phyloP scores from a whole-genome alignment of 2,329 filamentous ascomycete species.

The Ophiobolus disseminans region DNA sequence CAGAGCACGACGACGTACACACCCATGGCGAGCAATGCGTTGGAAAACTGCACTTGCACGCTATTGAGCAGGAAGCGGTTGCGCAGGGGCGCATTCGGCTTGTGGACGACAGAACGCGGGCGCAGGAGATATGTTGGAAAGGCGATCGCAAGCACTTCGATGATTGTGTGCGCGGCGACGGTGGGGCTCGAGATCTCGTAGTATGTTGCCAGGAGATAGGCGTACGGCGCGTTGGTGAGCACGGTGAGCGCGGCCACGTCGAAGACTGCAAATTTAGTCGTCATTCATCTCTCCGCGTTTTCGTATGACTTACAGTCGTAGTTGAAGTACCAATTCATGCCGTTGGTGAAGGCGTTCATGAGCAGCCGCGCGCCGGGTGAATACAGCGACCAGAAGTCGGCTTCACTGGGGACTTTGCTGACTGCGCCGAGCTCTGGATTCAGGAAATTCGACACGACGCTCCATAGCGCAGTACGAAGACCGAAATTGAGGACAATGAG shows the following conservation, averaged over 20 bases:
- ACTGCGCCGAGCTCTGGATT: constrained; percentile 71
- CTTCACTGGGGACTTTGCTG: constrained; percentile 66
- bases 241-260: constrained; percentile 58
- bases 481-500: constrained; percentile 63
- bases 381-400: constrained; percentile 60
- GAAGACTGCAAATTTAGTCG: constrained; percentile 33
- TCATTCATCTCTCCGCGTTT: background rate
- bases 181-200: constrained; percentile 72
- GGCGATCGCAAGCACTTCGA: constrained; percentile 73
- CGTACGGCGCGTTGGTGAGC: constrained; percentile 76
- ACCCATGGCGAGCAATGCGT: constrained; percentile 70
- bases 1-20: constrained; percentile 80
- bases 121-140: constrained; percentile 79
- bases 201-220: constrained; percentile 78
- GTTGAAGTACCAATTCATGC: constrained; percentile 73
- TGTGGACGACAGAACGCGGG: constrained; percentile 69
- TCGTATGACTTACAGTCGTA: constrained; percentile 69
- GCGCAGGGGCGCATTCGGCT: constrained; percentile 55
- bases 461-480: constrained; percentile 70
- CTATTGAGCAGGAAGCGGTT: constrained; percentile 53
- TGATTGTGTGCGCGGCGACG: constrained; percentile 66
- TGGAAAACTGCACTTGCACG: constrained; percentile 59
- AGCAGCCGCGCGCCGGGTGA: constrained; percentile 60
- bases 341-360: constrained; percentile 70
- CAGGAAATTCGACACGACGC: constrained; percentile 65